These are phyloP conservation scores for Toxicodendron radicans DNA, from an alignment of 345 rosid species.

Conservation along the genomic window DNA sequence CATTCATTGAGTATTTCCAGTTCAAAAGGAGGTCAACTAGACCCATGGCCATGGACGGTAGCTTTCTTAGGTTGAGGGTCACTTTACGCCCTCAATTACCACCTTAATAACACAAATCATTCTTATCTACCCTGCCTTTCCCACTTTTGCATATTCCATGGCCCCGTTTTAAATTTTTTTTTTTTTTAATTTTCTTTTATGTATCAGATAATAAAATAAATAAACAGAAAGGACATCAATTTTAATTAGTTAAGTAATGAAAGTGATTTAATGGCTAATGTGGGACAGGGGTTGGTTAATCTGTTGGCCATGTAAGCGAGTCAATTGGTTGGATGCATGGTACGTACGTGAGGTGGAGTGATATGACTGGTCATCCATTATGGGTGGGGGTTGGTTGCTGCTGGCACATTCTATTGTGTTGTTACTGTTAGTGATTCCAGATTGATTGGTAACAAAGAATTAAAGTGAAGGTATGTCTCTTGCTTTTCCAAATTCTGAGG, in stretches of 20 bases:
- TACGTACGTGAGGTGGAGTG: neutral
- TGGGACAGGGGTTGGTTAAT: neutral
- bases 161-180: too few species aligned
- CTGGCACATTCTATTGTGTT: neutral
- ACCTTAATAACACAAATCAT: neutral
- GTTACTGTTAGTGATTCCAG: too few species aligned
- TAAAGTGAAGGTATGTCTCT: too few species aligned
- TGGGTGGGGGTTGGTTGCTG: conserved; percentile 3
- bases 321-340: neutral
- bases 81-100: neutral
- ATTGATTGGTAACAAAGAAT: too few species aligned
- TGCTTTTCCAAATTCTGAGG: too few species aligned
- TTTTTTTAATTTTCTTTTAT: too few species aligned
- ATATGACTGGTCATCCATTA: neutral
- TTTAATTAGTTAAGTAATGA: neutral
- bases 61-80: neutral
- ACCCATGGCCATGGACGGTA: neutral
- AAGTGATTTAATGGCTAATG: neutral
- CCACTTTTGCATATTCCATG: too few species aligned
- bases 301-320: neutral
- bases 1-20: neutral
- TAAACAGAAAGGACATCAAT: too few species aligned
- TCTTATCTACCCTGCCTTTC: neutral
- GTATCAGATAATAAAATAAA: too few species aligned
- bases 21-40: neutral